A percentile compares a stretch with the other conserved stretches of the same genome.
phyloP scores from a whole-genome alignment of 2,329 filamentous ascomycete species.

The Parastagonospora avenae region DNA sequence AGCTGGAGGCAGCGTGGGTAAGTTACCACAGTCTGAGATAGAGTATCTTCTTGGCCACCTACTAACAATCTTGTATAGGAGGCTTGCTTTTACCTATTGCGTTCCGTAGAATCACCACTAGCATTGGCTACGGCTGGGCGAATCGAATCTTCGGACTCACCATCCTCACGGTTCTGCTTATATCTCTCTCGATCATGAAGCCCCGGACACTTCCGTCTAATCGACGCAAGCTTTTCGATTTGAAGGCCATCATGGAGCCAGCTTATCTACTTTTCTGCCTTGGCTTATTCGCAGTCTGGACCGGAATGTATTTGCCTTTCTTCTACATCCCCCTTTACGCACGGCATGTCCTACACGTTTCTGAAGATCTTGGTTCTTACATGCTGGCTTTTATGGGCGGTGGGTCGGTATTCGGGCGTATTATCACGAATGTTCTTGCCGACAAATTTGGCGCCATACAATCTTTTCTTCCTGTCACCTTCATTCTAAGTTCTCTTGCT shows the following conservation, averaged over 20 bases:
- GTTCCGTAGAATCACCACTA: neutral
- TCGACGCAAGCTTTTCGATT: neutral
- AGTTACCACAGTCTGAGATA: neutral
- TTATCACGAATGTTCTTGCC: neutral
- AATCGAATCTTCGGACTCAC: neutral
- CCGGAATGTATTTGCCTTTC: neutral
- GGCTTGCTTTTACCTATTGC: neutral
- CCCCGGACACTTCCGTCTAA: neutral
- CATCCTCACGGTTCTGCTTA: neutral
- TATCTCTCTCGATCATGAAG: neutral
- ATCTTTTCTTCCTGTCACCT: neutral
- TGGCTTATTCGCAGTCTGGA: neutral
- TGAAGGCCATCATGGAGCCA: neutral
- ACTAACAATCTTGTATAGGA: neutral
- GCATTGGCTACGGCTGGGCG: neutral
- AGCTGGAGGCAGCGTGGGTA: neutral
- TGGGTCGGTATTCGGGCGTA: neutral
- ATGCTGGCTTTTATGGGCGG: neutral
- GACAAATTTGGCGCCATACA: neutral
- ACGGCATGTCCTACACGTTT: neutral
- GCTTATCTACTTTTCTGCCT: neutral
- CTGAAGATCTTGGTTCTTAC: neutral
- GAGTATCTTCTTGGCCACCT: neutral
- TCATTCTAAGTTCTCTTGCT: neutral
- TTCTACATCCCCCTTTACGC: neutral